phyloP scores from a whole-genome alignment of 768 basidiomycete genomes.

The Boletus tylopilopsis region DNA sequence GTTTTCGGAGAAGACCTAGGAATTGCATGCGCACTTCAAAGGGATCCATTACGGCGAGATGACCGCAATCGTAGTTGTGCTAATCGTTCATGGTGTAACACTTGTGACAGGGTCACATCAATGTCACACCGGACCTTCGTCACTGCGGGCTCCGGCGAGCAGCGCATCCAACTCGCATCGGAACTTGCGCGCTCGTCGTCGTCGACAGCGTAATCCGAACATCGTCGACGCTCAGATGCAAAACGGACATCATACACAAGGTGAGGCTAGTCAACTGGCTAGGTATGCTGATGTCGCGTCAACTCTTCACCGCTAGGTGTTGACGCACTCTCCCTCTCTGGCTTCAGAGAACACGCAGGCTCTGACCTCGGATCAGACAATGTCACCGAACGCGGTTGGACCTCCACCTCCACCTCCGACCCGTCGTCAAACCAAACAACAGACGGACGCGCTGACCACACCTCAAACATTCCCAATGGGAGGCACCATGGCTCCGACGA shows the following conservation, averaged over 20 bases:
- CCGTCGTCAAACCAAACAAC: constrained; percentile 41
- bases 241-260: constrained; percentile 26
- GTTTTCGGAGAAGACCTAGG: constrained; percentile 52
- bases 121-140: constrained; percentile 9
- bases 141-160: constrained; percentile 9
- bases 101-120: constrained; percentile 6
- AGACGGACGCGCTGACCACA: constrained; percentile 26
- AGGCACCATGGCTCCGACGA: constrained; percentile 43
- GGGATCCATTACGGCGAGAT: constrained; percentile 38
- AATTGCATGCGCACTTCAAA: constrained; percentile 78
- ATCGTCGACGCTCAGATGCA: constrained; percentile 20
- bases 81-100: no score
- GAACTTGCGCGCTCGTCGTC: constrained; percentile 1
- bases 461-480: constrained; percentile 33
- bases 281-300: neutral
- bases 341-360: constrained; percentile 13
- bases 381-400: constrained; percentile 50
- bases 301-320: constrained; percentile 14
- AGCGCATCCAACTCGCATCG: neutral
- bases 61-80: no score
- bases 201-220: neutral
- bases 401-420: constrained; percentile 47
- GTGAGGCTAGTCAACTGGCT: constrained; percentile 12
- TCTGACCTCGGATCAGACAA: constrained; percentile 47
- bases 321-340: constrained; percentile 12